Percentiles rank a stretch among this genome's conserved stretches.
Conservation (phyloP, 441 rosid species). For the Hypseocharis bilobata region DNA sequence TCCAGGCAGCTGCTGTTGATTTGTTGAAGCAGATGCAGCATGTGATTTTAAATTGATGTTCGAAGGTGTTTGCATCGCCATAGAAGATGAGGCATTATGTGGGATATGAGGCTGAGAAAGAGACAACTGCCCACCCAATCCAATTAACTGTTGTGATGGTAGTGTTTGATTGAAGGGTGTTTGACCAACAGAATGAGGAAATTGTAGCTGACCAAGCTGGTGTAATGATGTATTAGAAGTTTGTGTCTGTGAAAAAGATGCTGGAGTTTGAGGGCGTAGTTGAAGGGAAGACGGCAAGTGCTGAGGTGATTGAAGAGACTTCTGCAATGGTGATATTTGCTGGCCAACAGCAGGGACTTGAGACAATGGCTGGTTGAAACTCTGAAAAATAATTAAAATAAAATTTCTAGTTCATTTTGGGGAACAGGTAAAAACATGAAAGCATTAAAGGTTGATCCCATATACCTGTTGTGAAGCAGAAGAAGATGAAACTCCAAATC, state of each 20-base stretch:
- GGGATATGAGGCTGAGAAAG: constrained; percentile 48
- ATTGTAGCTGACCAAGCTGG: constrained; percentile 29
- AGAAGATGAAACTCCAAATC: constrained; percentile 36
- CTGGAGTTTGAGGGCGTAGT: constrained; percentile 37
- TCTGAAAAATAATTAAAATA: constrained; percentile 26
- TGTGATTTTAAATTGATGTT: constrained; percentile 44
- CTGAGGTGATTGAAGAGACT: constrained; percentile 58
- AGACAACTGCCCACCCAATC: constrained; percentile 43
- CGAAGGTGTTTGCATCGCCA: constrained; percentile 39
- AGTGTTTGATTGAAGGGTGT: constrained; percentile 38
- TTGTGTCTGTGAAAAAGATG: constrained; percentile 40
- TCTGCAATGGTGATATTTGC: constrained; percentile 62
- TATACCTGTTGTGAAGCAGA: constrained; percentile 45
- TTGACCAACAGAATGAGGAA: constrained; percentile 33
- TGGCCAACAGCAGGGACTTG: constrained; percentile 43
- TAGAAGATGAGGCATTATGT: constrained; percentile 38
- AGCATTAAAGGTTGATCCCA: constrained; percentile 13
- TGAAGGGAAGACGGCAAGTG: constrained; percentile 39
- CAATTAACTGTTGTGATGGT: constrained; percentile 42
- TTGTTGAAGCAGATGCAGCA: constrained; percentile 34
- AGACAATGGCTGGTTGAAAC: constrained; percentile 38
- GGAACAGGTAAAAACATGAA: neutral
- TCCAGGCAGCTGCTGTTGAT: constrained; percentile 43
- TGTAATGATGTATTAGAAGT: constrained; percentile 21
- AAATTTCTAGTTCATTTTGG: constrained; percentile 17